Percentiles rank a stretch among this genome's conserved stretches.
These are phyloP conservation scores for Alternaria longipes DNA, from an alignment of 2,329 filamentous ascomycete genomes.

Conservation along the genomic window DNA sequence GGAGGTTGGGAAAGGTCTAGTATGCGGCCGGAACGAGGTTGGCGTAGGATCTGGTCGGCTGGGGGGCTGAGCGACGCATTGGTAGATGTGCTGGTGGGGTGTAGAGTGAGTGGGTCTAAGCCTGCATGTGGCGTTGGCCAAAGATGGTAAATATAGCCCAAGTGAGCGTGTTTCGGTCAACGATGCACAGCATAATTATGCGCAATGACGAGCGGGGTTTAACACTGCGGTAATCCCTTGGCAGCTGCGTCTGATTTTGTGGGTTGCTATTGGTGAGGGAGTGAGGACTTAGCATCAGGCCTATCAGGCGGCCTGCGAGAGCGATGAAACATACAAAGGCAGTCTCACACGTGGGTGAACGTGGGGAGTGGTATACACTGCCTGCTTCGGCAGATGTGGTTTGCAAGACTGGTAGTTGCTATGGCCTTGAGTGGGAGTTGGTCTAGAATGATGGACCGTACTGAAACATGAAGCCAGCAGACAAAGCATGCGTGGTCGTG, in stretches of 20 bases:
- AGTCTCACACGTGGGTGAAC: constrained; percentile 6
- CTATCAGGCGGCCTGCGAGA: constrained; percentile 16
- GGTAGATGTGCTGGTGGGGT: constrained; percentile 24
- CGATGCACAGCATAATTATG: constrained; percentile 18
- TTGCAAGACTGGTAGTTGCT: neutral
- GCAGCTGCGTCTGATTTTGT: constrained; percentile 6
- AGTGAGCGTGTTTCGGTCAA: constrained; percentile 21
- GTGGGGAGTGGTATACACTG: constrained; percentile 19
- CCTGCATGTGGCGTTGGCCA: constrained; percentile 25
- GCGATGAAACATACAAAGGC: constrained; percentile 22
- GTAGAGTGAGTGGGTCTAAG: constrained; percentile 24
- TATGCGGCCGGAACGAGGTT: neutral
- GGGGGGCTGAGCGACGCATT: constrained; percentile 36
- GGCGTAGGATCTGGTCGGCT: constrained; percentile 22
- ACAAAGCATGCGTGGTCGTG: constrained; percentile 6
- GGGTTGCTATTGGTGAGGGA: constrained; percentile 10
- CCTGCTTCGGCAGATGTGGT: neutral
- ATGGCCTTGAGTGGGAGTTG: neutral
- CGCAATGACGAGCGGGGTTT: constrained; percentile 24
- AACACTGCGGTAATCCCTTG: constrained; percentile 22
- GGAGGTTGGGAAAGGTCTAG: neutral
- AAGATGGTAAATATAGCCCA: constrained; percentile 30
- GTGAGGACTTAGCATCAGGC: constrained; percentile 8
- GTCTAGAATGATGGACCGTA: neutral
- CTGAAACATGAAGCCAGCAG: neutral